Base-by-base conservation (phyloP, 2,329 filamentous ascomycete genomes). In the Colletotrichum lentis region DNA sequence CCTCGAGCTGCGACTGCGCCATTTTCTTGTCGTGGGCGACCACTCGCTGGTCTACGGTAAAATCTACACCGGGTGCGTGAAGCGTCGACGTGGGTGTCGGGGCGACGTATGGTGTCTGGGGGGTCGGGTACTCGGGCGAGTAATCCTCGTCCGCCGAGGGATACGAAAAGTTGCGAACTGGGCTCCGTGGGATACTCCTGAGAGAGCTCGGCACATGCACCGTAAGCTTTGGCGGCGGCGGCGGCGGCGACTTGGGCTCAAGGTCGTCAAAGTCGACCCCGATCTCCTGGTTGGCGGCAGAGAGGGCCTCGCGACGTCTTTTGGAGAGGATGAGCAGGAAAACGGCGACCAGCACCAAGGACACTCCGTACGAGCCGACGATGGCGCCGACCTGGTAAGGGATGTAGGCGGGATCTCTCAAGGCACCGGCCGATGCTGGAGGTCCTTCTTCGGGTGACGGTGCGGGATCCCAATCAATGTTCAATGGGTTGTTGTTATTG, bases 371-470 rank as follows among this genome's bases (percentile, higher is more conserved):
- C 67, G 92, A 90, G 69, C 90, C 93, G 67, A 95, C 85, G 69
- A 98, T 91, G 72, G 90, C 93, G 71, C 91, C 91, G 73, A 97
- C 90, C 78, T 97, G 91, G 67, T 88, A 90, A 20, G 94, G 93
- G 24, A 97, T 86, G 64, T 91, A 88, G 20, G 84, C 80, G 71
- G 81, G 81, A 44, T 70, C 66, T 73, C 88, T 82, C 56, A 88
- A 77, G 44, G 89, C 86, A 73, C 84, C 79, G 63, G 83, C 82
- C 47, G 88, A 88, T 52, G 88, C 77, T 10, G 86, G 81, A 66
- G 89, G 86, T 8, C 87, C 87, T 78, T 88, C 81, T 77, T 88
- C 84, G 64, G 87, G 83, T 59, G 87, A 78, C 49, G 88, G 87
- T 41, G 88, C 84, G 55, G 87, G 86, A 71, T 80, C 80, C 71